These are phyloP conservation scores for Niveomyces coronatus DNA, from an alignment of 2,329 filamentous ascomycete genomes.

Conservation along the genomic window DNA sequence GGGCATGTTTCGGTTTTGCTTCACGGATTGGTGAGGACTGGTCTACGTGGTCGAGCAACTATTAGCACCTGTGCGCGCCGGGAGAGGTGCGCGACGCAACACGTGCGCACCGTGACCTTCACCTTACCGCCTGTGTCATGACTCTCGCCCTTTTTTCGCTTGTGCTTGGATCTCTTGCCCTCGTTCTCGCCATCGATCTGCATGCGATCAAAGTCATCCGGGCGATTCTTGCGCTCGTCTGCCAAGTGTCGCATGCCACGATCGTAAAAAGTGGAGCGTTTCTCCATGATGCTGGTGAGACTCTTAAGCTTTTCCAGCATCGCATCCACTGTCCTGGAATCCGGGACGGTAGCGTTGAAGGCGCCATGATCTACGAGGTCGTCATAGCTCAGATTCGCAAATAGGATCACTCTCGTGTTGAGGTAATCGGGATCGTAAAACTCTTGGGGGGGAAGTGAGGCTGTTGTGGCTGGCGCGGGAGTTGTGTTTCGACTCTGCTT, in stretches of 20 bases:
- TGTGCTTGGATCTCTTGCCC: slow-evolving; percentile 54
- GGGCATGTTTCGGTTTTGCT: slow-evolving; percentile 40
- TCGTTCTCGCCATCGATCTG: slow-evolving; percentile 39
- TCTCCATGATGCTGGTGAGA: slow-evolving; percentile 57
- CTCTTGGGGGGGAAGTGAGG: slow-evolving; percentile 43
- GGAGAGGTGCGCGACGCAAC: neutral
- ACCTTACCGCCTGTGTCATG: slow-evolving; percentile 5
- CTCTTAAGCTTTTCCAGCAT: slow-evolving; percentile 54
- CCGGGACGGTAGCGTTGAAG: slow-evolving; percentile 47
- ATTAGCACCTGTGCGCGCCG: neutral
- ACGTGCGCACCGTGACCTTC: neutral
- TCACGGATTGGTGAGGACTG: slow-evolving; percentile 45
- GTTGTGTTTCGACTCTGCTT: slow-evolving; percentile 73
- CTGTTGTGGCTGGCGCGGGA: slow-evolving; percentile 43
- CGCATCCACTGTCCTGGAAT: slow-evolving; percentile 52
- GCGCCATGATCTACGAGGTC: slow-evolving; percentile 56
- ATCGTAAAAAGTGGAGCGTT: slow-evolving; percentile 58
- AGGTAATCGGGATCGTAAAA: slow-evolving; percentile 55
- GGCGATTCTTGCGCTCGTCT: slow-evolving; percentile 51
- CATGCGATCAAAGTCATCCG: slow-evolving; percentile 41
- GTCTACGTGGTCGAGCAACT: slow-evolving; percentile 25
- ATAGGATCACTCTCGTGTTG: slow-evolving; percentile 49
- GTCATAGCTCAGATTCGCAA: slow-evolving; percentile 53
- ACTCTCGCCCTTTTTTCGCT: slow-evolving; percentile 60
- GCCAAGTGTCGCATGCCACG: slow-evolving; percentile 62